These are phyloP conservation scores for Trichoderma erinaceum DNA, from an alignment of 495 filamentous ascomycete genomes.

Conservation along the genomic window DNA sequence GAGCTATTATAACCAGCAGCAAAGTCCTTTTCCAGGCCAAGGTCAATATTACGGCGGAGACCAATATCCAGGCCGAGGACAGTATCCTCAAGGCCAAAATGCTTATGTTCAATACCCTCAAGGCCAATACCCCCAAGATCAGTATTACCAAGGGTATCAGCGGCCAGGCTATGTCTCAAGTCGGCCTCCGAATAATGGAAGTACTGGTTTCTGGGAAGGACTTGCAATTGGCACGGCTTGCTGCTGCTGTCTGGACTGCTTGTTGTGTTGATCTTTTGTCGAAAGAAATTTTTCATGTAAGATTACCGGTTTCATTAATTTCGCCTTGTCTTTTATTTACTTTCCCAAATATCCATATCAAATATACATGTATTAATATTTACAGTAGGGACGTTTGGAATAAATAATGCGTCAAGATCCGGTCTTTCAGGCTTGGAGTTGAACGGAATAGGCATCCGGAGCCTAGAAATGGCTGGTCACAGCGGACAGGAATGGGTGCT, in stretches of 20 bases:
- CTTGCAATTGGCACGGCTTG: slow-evolving; percentile 37
- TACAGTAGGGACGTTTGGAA: too few relatives aligned
- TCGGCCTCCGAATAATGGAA: slow-evolving; percentile 14
- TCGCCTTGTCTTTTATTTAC: not conserved
- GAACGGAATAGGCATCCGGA: too few relatives aligned
- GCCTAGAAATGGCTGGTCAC: too few relatives aligned
- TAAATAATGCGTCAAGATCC: too few relatives aligned
- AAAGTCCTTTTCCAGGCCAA: slow-evolving; percentile 19
- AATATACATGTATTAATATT: too few relatives aligned
- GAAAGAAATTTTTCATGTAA: not conserved
- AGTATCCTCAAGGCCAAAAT: slow-evolving; percentile 21
- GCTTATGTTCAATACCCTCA: slow-evolving; percentile 18
- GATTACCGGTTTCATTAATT: not conserved
- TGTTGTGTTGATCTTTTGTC: slow-evolving; percentile 30
- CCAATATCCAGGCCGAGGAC: slow-evolving; percentile 13
- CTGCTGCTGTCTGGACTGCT: slow-evolving; percentile 44
- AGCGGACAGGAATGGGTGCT: too few relatives aligned
- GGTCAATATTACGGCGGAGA: slow-evolving; percentile 15
- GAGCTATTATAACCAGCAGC: slow-evolving; percentile 36
- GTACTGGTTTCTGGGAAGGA: slow-evolving; percentile 29
- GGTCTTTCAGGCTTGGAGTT: too few relatives aligned
- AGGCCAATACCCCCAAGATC: slow-evolving; percentile 21
- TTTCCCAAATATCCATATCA: too few relatives aligned
- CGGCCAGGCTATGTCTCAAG: slow-evolving; percentile 24
- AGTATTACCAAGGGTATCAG: slow-evolving; percentile 22